These are phyloP conservation scores for Chlamydomonas schloesseri DNA, from an alignment of 139 green algal genomes.

Conservation along the genomic window DNA sequence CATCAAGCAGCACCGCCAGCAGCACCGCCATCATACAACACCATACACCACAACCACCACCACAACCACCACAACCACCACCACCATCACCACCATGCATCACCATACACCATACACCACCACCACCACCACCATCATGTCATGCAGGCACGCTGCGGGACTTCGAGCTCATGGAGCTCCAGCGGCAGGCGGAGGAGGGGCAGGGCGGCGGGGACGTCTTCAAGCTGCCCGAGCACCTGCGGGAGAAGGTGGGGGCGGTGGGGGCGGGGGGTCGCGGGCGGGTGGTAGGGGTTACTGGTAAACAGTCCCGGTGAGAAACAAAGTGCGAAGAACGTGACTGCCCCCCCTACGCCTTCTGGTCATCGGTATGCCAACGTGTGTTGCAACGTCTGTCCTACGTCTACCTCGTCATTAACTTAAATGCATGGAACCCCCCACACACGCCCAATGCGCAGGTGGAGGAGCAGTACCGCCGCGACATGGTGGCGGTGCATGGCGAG, in stretches of 20 bases:
- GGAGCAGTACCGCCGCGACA: constrained; percentile 73
- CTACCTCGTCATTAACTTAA: too few species aligned
- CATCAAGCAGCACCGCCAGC: too few species aligned
- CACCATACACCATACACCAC: neutral
- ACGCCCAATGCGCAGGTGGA: constrained; percentile 56
- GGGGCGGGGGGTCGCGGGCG: too few species aligned
- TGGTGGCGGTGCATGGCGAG: constrained; percentile 63
- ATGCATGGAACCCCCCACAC: too few species aligned
- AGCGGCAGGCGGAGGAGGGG: constrained; percentile 27
- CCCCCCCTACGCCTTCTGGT: too few species aligned
- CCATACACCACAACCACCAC: too few species aligned
- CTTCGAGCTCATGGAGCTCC: constrained; percentile 42
- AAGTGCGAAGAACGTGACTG: too few species aligned
- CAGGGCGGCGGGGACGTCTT: constrained; percentile 73
- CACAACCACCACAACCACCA: constrained; percentile 24
- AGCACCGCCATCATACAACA: too few species aligned
- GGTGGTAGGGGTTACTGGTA: neutral
- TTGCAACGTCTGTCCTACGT: too few species aligned
- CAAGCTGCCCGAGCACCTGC: constrained; percentile 73
- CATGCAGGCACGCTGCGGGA: constrained; percentile 62
- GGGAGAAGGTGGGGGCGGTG: constrained; percentile 58
- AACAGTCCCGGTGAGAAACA: too few species aligned
- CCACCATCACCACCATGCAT: neutral
- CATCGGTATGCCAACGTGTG: too few species aligned
- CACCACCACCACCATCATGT: too few species aligned